These are phyloP conservation scores for Aquilaria sinensis DNA, from an alignment of 345 rosid genomes.

Conservation along the genomic window DNA sequence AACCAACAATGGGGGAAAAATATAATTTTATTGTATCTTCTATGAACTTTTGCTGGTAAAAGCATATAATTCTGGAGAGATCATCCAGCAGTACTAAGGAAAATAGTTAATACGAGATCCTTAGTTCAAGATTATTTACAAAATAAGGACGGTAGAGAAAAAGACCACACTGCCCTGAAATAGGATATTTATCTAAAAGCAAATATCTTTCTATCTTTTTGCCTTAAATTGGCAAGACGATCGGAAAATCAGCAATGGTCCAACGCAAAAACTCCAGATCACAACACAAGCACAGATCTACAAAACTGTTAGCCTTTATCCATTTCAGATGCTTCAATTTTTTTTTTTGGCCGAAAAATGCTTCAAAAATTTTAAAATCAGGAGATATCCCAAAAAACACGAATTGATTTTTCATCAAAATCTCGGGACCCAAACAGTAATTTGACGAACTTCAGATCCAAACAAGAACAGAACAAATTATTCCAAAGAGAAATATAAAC, in stretches of 20 bases:
- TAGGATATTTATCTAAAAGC: not conserved
- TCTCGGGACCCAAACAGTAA: not conserved
- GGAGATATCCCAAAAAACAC: not conserved
- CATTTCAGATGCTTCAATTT: not conserved
- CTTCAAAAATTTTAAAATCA: not conserved
- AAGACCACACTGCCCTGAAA: too few relatives aligned
- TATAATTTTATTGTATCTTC: not conserved
- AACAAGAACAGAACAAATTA: not conserved
- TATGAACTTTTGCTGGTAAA: not conserved
- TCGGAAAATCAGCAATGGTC: not conserved
- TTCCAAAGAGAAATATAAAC: not conserved
- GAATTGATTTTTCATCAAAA: not conserved
- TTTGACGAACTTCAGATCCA: too few relatives aligned
- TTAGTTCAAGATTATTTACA: too few relatives aligned
- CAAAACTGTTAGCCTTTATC: not conserved
- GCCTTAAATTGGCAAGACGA: not conserved
- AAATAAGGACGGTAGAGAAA: too few relatives aligned
- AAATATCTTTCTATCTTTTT: not conserved
- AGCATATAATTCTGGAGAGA: not conserved
- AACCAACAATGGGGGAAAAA: not conserved
- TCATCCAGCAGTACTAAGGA: not conserved
- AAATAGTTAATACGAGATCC: not conserved
- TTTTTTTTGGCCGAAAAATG: not conserved
- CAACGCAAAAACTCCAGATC: not conserved
- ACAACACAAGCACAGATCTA: conserved; percentile 16